These are phyloP conservation scores for Santalum album DNA, from an alignment of 164 flowering plant genomes.

Conservation along the genomic window DNA sequence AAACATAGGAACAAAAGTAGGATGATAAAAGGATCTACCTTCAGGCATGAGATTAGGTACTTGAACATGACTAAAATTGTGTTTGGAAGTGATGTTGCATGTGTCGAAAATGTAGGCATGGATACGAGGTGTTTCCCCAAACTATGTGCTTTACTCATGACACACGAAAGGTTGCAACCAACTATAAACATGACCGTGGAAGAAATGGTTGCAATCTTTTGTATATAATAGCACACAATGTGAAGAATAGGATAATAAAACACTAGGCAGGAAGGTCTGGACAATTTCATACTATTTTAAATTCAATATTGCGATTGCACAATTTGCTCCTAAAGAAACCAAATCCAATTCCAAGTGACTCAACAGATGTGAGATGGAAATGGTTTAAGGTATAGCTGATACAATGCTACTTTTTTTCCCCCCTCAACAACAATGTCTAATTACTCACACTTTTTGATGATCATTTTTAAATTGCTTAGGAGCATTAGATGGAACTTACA, in stretches of 20 bases:
- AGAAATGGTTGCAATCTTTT: constrained; percentile 10
- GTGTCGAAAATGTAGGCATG: constrained; percentile 5
- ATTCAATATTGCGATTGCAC: background rate
- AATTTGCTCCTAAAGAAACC: constrained; percentile 1
- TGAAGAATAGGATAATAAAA: constrained; percentile 1
- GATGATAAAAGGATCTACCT: no score
- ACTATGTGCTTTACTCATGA: background rate
- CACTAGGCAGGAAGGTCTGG: background rate
- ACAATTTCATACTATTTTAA: constrained; percentile 2
- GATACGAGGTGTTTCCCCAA: background rate
- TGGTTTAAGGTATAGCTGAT: constrained; percentile 9
- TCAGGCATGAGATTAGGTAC: no score
- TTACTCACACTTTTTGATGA: background rate
- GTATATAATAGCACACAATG: constrained; percentile 8
- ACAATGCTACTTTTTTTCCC: no score
- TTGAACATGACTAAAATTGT: background rate
- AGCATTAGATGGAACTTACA: constrained; percentile 1
- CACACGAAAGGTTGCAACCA: background rate
- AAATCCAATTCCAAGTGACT: constrained; percentile 2
- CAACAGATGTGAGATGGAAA: constrained; percentile 11
- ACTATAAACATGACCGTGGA: constrained; percentile 5
- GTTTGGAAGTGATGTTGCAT: background rate
- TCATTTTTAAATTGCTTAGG: background rate
- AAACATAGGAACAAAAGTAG: no score
- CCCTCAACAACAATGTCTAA: no score